A percentile compares a stretch with the other conserved stretches of the same genome.
Conservation (phyloP, 2,329 filamentous ascomycete species). For the Alternaria gaisen region DNA sequence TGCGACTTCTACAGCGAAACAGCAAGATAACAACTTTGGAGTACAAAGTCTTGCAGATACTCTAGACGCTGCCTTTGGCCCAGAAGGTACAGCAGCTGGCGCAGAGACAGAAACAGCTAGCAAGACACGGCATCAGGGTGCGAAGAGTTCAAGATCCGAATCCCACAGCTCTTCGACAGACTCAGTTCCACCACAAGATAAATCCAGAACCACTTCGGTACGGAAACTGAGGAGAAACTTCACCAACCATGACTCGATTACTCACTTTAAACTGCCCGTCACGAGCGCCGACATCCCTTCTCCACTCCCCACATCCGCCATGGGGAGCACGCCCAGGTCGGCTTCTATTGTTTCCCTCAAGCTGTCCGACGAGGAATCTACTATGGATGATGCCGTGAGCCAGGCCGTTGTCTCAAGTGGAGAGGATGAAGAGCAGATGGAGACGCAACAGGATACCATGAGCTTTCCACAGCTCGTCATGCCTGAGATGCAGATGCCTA, state of each 20-base stretch:
- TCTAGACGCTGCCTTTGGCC: slow-evolving; percentile 54
- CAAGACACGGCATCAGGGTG: slow-evolving; percentile 44
- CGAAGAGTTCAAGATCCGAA: slow-evolving; percentile 30
- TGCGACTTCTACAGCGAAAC: slow-evolving; percentile 22
- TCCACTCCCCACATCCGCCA: slow-evolving; percentile 58
- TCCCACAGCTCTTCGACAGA: slow-evolving; percentile 34
- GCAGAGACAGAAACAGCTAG: slow-evolving; percentile 36
- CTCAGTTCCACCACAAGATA: slow-evolving; percentile 30
- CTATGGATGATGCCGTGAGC: slow-evolving; percentile 63
- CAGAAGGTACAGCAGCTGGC: slow-evolving; percentile 33
- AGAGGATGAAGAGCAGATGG: slow-evolving; percentile 61
- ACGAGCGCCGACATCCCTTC: slow-evolving; percentile 41
- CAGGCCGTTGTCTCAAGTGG: slow-evolving; percentile 64
- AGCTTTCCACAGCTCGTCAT: slow-evolving; percentile 85
- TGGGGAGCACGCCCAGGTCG: slow-evolving; percentile 68
- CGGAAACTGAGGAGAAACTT: slow-evolving; percentile 34
- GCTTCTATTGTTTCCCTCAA: slow-evolving; percentile 66
- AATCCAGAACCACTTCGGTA: slow-evolving; percentile 28
- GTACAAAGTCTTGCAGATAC: slow-evolving; percentile 67
- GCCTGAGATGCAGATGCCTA: slow-evolving; percentile 93
- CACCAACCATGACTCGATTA: slow-evolving; percentile 33
- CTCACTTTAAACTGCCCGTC: slow-evolving; percentile 36
- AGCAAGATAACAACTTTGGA: slow-evolving; percentile 61
- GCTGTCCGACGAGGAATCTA: slow-evolving; percentile 65
- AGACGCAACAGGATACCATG: slow-evolving; percentile 44